Percentiles rank a stretch among this genome's conserved stretches.
Conservation (phyloP, 1,139 yeast genomes). For the Suhomyces taliae region DNA sequence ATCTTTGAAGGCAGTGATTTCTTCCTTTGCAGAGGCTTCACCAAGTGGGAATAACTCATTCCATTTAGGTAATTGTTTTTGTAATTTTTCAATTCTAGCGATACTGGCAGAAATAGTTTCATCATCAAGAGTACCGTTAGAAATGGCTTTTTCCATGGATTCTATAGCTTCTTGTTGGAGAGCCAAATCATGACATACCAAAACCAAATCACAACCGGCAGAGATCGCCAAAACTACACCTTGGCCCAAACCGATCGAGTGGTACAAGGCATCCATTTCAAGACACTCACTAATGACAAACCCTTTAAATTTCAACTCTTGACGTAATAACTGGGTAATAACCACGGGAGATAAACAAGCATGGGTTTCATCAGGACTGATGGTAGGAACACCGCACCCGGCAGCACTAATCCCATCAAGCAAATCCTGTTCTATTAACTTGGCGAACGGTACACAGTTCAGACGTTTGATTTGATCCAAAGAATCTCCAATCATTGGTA, state of each 20-base stretch:
- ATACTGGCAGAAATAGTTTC: conserved; percentile 45
- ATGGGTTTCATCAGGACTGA: conserved; percentile 61
- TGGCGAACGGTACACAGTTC: conserved; percentile 54
- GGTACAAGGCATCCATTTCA: conserved; percentile 65
- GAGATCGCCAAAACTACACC: conserved; percentile 62
- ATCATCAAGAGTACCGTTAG: conserved; percentile 52
- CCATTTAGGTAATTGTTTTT: conserved; percentile 50
- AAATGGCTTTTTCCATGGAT: conserved; percentile 53
- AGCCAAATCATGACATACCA: conserved; percentile 60
- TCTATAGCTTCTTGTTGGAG: conserved; percentile 61
- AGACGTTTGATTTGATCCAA: conserved; percentile 53
- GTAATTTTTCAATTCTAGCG: conserved; percentile 46
- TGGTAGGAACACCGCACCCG: conserved; percentile 69
- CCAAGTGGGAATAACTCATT: conserved; percentile 44
- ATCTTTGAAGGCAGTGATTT: conserved; percentile 26
- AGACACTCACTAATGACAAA: conserved; percentile 65
- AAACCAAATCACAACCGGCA: conserved; percentile 67
- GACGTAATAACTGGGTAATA: conserved; percentile 52
- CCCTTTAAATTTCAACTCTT: conserved; percentile 56
- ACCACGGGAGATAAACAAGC: conserved; percentile 64
- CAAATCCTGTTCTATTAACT: conserved; percentile 46
- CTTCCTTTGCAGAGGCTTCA: conserved; percentile 29
- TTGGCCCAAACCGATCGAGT: conserved; percentile 64
- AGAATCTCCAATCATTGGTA: conserved; percentile 61
- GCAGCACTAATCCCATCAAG: conserved; percentile 63